Base-by-base conservation (phyloP, 495 filamentous ascomycete genomes). In the Jackrogersella multiformis region DNA sequence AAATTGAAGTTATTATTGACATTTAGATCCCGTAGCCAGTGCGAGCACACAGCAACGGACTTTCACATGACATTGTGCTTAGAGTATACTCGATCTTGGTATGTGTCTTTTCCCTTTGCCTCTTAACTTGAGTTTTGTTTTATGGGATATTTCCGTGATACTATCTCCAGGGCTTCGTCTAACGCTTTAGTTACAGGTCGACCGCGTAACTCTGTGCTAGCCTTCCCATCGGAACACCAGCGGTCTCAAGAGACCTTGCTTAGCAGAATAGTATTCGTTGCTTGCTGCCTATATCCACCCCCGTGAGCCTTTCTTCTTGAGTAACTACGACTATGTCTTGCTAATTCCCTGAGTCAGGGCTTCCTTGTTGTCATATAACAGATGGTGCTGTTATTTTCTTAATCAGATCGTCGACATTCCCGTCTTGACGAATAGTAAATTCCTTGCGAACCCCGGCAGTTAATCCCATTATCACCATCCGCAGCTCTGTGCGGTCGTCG, bases 401-500 rank as follows among this genome's bases (percentile, higher is more conserved):
- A 7, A 59, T 20, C 10, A 59, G 21, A 5, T 53, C 55, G 21
- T 59, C 62, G 28, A 64, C 56, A 41, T 9, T 55, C 15, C 16
- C 51, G 6, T 56, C 49, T 16, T 45, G 38, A 3, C 30, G 38
- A 34, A 66, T 38, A 9, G 28, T 46, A 1, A 59, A 16, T 6
- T 57, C 77, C 41, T 56, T 61, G 1, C 15, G 18, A 15, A n/a
- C 20, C n/a, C 51, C 56, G 7, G 56, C 61, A 3, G n/a, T 23
- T 12, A 36, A 30, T 5, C 42, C 32, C 0, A 42, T 55, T 12
- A 67, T 34, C 6, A 34, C 51, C 49, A 67, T 61, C 12, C 44
- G 56, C 41, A 61, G 41, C 15, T 67, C 56, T 4, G 64, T 56
- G 20, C 57, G 56, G 41, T 61, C 64, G 10, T 56, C 49, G 32